These are phyloP conservation scores for Ophiocordyceps camponoti-leonardi DNA, from an alignment of 2,329 filamentous ascomycete genomes.

Conservation along the genomic window DNA sequence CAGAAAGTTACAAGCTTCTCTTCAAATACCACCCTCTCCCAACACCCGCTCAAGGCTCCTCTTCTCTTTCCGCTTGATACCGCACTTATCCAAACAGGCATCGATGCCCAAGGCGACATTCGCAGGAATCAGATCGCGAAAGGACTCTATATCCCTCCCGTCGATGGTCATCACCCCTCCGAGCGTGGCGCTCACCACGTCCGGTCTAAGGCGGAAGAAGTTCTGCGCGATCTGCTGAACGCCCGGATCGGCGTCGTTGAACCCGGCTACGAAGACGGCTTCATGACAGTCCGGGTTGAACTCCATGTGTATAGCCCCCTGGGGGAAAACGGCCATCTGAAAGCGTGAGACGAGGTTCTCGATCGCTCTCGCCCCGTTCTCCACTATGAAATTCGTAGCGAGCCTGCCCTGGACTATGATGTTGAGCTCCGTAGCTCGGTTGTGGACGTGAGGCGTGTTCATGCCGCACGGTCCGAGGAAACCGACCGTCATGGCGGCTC, in stretches of 20 bases:
- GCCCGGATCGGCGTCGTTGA: conserved; percentile 27
- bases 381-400: conserved; percentile 24
- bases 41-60: conserved; percentile 9
- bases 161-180: conserved; percentile 18
- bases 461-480: conserved; percentile 32
- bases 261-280: conserved; percentile 29
- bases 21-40: no score
- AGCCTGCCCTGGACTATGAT: conserved; percentile 26
- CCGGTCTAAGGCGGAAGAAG: conserved; percentile 23
- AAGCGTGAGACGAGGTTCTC: conserved; percentile 18
- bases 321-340: conserved; percentile 30
- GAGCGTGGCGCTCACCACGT: conserved; percentile 20
- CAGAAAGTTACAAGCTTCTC: no score
- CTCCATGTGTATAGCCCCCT: conserved; percentile 30
- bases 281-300: conserved; percentile 32
- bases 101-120: conserved; percentile 35
- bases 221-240: conserved; percentile 27
- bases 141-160: conserved; percentile 21
- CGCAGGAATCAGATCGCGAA: conserved; percentile 22
- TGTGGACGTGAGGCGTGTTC: conserved; percentile 31
- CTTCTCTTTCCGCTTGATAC: conserved; percentile 18
- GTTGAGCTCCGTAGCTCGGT: conserved; percentile 28
- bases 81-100: conserved; percentile 30
- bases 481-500: conserved; percentile 27
- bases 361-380: conserved; percentile 22